Conservation (phyloP, 2,329 filamentous ascomycete species). For the Botrytis paeoniae region DNA sequence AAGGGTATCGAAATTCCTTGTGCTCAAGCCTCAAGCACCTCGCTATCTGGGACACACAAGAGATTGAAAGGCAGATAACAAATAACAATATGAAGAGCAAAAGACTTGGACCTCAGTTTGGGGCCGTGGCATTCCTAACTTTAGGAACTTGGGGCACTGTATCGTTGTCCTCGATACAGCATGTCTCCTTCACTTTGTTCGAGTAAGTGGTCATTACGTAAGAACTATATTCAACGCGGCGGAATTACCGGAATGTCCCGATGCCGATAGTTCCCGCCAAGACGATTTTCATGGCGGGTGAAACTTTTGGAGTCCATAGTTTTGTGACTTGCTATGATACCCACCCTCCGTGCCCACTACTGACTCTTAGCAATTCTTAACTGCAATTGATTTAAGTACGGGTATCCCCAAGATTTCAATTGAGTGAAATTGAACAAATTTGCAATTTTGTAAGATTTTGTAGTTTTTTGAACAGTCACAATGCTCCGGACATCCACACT, state of each 20-base stretch:
- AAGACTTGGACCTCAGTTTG: neutral
- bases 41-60: neutral
- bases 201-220: neutral
- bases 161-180: neutral
- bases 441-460: neutral
- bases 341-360: slow-evolving; percentile 2
- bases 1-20: neutral
- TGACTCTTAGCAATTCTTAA: neutral
- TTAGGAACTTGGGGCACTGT: neutral
- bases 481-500: slow-evolving; percentile 20
- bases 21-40: neutral
- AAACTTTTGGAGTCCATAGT: slow-evolving; percentile 12
- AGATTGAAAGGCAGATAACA: neutral
- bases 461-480: neutral
- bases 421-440: slow-evolving; percentile 6
- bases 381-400: slow-evolving; percentile 8
- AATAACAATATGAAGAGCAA: neutral
- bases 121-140: neutral
- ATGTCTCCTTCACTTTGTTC: neutral
- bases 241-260: slow-evolving; percentile 4
- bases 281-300: slow-evolving; percentile 1
- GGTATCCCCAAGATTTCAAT: slow-evolving; percentile 12
- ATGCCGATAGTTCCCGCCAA: slow-evolving; percentile 12
- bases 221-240: neutral
- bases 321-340: neutral